Evolutionary conservation across 257 asterid species (phyloP).

Genomic region (Petunia axillaris): DNA sequence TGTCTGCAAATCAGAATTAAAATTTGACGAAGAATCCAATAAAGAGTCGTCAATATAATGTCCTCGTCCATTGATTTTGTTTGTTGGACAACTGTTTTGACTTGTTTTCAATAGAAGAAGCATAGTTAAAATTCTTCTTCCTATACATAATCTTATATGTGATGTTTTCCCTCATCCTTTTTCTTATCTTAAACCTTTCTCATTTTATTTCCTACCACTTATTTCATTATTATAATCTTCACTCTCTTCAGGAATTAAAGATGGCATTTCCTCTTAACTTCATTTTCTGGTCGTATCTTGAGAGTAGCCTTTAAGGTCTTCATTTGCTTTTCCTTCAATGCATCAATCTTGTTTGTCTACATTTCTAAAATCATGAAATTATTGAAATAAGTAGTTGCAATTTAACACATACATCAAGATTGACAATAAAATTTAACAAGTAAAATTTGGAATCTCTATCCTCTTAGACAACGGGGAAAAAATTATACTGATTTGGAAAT

Average conservation of each 20-base stretch:
- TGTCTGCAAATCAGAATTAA: slow-evolving; percentile 46
- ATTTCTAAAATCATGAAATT: slow-evolving; percentile 67
- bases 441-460: too few relatives aligned
- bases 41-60: slow-evolving; percentile 43
- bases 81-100: slow-evolving; percentile 42
- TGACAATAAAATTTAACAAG: too few relatives aligned
- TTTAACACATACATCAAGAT: too few relatives aligned
- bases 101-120: slow-evolving; percentile 34
- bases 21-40: slow-evolving; percentile 45
- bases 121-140: slow-evolving; percentile 40
- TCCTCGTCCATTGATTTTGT: slow-evolving; percentile 34
- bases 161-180: slow-evolving; percentile 36
- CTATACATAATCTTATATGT: slow-evolving; percentile 32
- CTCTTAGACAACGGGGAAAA: neutral
- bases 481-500: neutral
- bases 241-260: slow-evolving; percentile 38
- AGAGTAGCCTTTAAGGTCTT: slow-evolving; percentile 83
- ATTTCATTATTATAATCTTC: slow-evolving; percentile 43
- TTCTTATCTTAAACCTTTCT: slow-evolving; percentile 29
- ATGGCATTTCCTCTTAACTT: slow-evolving; percentile 44
- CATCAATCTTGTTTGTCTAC: slow-evolving; percentile 84
- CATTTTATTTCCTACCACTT: slow-evolving; percentile 28
- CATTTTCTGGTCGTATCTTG: slow-evolving; percentile 62
- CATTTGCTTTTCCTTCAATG: slow-evolving; percentile 81
- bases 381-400: neutral